Conservation (phyloP, 306 rosid species). For the Cicer cuneatum region DNA sequence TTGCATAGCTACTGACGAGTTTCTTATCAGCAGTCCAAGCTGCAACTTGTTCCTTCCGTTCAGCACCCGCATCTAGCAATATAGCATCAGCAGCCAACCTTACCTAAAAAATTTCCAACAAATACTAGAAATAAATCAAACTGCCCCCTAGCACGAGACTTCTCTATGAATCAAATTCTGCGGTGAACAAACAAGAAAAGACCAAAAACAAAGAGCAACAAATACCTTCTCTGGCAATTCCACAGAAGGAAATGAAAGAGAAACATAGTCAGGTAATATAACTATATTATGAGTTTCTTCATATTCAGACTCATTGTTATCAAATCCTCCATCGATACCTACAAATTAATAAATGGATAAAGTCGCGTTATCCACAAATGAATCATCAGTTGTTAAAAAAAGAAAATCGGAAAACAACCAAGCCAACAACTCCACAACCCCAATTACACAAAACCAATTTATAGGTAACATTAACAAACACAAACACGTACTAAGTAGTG, state of each 20-base stretch:
- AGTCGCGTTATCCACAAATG: constrained; percentile 16
- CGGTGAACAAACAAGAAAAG: constrained; percentile 6
- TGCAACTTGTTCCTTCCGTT: constrained; percentile 85
- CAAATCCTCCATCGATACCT: constrained; percentile 97
- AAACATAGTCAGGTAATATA: constrained; percentile 73
- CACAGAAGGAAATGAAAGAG: constrained; percentile 94
- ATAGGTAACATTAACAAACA: constrained; percentile 22
- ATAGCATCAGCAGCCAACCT: constrained; percentile 91
- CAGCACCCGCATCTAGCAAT: constrained; percentile 81
- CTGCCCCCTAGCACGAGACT: constrained; percentile 1
- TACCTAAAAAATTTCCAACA: constrained; percentile 61
- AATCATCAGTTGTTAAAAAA: constrained; percentile 19
- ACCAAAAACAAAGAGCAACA: neutral
- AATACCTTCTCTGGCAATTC: constrained; percentile 97
- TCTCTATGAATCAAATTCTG: neutral
- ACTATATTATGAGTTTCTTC: constrained; percentile 73
- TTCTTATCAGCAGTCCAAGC: constrained; percentile 93
- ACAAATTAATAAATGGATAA: constrained; percentile 41
- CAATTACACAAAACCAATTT: constrained; percentile 44
- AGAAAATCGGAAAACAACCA: constrained; percentile 2
- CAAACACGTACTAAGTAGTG: constrained; percentile 64
- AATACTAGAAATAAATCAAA: constrained; percentile 28
- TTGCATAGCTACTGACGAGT: constrained; percentile 66
- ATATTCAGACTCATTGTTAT: constrained; percentile 75
- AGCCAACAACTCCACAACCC: constrained; percentile 27